Conservation (phyloP, 768 basidiomycete genomes). For the Russula earlei region DNA sequence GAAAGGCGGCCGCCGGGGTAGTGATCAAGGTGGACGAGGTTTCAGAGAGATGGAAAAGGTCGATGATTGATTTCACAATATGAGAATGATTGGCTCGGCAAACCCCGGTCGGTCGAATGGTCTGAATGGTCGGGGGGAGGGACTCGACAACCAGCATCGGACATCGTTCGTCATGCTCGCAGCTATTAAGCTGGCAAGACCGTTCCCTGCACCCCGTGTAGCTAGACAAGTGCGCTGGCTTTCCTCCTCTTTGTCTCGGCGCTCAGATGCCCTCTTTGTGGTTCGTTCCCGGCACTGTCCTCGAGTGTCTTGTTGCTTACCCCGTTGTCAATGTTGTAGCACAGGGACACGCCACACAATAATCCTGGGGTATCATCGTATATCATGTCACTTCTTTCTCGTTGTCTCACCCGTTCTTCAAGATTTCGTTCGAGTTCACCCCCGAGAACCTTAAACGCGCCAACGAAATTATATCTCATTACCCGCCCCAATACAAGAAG, state of each 20-base stretch:
- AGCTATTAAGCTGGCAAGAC: constrained; percentile 9
- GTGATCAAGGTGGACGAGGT: constrained; percentile 72
- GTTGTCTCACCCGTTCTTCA: neutral
- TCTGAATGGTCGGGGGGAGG: neutral
- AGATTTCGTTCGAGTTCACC: constrained; percentile 89
- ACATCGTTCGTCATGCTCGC: constrained; percentile 5
- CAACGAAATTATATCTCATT: constrained; percentile 81
- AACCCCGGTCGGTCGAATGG: constrained; percentile 8
- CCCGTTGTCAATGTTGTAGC: constrained; percentile 39
- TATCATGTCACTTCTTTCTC: neutral
- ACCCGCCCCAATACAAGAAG: constrained; percentile 98
- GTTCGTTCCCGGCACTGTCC: constrained; percentile 38
- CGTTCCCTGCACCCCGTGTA: neutral
- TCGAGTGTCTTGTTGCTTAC: constrained; percentile 12
- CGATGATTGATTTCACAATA: constrained; percentile 39
- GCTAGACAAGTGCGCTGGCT: constrained; percentile 22
- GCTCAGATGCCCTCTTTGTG: constrained; percentile 81
- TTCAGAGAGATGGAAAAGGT: constrained; percentile 54
- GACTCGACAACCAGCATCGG: neutral
- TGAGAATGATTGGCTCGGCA: constrained; percentile 19
- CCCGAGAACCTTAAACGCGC: constrained; percentile 77
- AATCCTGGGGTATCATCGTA: constrained; percentile 62
- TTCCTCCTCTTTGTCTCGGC: constrained; percentile 35
- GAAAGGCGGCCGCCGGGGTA: constrained; percentile 68
- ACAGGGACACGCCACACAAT: constrained; percentile 91